These are phyloP conservation scores for Boletus rufocinnamomeus DNA, from an alignment of 768 basidiomycete genomes.

Conservation along the genomic window DNA sequence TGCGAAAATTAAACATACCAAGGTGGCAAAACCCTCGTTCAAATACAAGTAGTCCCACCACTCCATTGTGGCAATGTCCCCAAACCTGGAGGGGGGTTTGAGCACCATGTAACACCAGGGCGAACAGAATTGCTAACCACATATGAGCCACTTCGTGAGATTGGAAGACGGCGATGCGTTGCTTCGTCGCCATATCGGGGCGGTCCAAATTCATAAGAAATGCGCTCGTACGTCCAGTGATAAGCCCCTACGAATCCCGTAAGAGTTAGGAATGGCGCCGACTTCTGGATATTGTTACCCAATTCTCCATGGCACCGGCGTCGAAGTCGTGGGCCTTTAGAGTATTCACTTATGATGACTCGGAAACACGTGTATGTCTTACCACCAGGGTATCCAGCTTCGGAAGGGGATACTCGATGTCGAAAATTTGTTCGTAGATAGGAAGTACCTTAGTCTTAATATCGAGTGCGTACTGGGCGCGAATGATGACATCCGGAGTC, in stretches of 20 bases:
- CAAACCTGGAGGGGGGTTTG: conserved; percentile 58
- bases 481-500: conserved; percentile 79
- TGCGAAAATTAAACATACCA: conserved; percentile 49
- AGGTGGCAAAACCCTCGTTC: conserved; percentile 87
- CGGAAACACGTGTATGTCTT: conserved; percentile 27
- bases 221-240: conserved; percentile 83
- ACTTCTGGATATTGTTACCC: conserved; percentile 42
- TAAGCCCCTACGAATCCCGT: conserved; percentile 59
- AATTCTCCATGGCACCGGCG: conserved; percentile 92
- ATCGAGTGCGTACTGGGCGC: conserved; percentile 85
- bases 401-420: conserved; percentile 89
- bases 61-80: conserved; percentile 90
- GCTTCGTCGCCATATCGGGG: conserved; percentile 71
- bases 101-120: not conserved
- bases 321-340: conserved; percentile 82
- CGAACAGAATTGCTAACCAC: conserved; percentile 48
- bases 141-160: conserved; percentile 88
- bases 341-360: not conserved
- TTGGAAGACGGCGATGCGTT: conserved; percentile 74
- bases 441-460: conserved; percentile 82
- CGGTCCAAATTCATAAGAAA: conserved; percentile 80
- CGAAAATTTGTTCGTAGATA: conserved; percentile 90
- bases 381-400: conserved; percentile 93
- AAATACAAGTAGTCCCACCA: conserved; percentile 89
- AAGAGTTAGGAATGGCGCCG: conserved; percentile 2